phyloP scores from a whole-genome alignment of 2,329 filamentous ascomycete genomes.

The Stemphylium beticola region DNA sequence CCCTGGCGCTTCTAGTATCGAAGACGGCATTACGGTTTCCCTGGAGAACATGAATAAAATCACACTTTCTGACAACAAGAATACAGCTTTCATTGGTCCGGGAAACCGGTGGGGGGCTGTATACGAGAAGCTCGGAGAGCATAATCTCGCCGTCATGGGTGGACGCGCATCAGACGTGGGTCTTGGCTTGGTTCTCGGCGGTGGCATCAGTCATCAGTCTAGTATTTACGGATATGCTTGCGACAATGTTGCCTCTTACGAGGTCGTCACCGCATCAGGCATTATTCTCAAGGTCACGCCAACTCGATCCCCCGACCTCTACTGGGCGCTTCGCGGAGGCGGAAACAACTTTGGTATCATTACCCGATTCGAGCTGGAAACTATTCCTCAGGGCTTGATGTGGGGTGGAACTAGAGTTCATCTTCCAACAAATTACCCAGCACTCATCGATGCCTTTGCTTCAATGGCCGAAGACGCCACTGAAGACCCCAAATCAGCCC shows the following conservation, averaged over 20 bases:
- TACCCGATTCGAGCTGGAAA: constrained; percentile 31
- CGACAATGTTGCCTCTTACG: constrained; percentile 39
- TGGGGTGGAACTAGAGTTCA: constrained; percentile 19
- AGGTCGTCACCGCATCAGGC: constrained; percentile 48
- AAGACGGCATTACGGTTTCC: constrained; percentile 53
- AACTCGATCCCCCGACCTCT: constrained; percentile 39
- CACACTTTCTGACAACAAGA: constrained; percentile 28
- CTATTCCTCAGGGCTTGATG: constrained; percentile 10
- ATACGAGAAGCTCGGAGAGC: constrained; percentile 33
- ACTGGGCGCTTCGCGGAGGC: too few species aligned
- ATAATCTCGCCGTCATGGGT: constrained; percentile 36
- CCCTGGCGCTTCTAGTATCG: constrained; percentile 50
- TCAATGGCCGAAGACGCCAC: constrained; percentile 18
- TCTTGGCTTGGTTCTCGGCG: constrained; percentile 40
- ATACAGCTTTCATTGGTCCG: constrained; percentile 34
- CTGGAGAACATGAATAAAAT: constrained; percentile 44
- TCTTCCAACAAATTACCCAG: constrained; percentile 7
- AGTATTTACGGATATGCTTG: constrained; percentile 29
- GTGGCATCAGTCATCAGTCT: constrained; percentile 30
- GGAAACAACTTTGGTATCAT: constrained; percentile 44
- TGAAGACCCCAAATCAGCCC: constrained; percentile 31
- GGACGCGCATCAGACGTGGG: constrained; percentile 42
- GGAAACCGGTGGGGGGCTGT: constrained; percentile 47
- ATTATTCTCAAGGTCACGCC: constrained; percentile 39
- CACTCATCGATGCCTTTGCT: constrained; percentile 7